These are phyloP conservation scores for Dendrothele bispora DNA, from an alignment of 768 basidiomycete species.

Conservation along the genomic window DNA sequence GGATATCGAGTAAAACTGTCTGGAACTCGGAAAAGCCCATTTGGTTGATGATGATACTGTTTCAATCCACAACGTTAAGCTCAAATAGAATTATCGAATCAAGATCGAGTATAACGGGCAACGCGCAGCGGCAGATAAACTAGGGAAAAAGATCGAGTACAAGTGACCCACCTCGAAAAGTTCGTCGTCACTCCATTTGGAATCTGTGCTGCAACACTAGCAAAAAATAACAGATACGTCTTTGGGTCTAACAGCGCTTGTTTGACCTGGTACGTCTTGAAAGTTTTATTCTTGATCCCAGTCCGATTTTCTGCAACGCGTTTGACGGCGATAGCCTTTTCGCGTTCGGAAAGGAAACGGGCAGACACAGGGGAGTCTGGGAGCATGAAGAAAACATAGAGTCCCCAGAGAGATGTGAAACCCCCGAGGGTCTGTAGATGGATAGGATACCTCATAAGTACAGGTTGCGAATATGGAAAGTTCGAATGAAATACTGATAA, in stretches of 20 bases:
- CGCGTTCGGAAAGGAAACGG: slow-evolving; percentile 25
- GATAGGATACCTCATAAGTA: too few relatives aligned
- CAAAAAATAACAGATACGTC: slow-evolving; percentile 32
- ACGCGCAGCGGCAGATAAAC: too few relatives aligned
- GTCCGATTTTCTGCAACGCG: slow-evolving; percentile 32
- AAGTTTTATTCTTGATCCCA: slow-evolving; percentile 33
- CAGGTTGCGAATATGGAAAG: neutral
- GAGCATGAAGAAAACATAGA: slow-evolving; percentile 29
- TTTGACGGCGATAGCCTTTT: slow-evolving; percentile 33
- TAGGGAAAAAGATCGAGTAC: too few relatives aligned
- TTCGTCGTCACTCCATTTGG: too few relatives aligned
- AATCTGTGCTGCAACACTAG: slow-evolving; percentile 31
- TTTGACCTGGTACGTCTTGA: slow-evolving; percentile 33
- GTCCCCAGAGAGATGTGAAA: slow-evolving; percentile 24
- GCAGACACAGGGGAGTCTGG: slow-evolving; percentile 34
- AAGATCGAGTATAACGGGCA: too few relatives aligned
- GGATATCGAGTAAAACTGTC: too few relatives aligned
- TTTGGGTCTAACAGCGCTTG: slow-evolving; percentile 31
- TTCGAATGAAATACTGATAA: slow-evolving; percentile 3
- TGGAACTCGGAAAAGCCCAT: too few relatives aligned
- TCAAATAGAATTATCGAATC: too few relatives aligned
- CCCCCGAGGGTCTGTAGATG: slow-evolving; percentile 16
- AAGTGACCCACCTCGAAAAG: too few relatives aligned
- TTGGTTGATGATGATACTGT: too few relatives aligned
- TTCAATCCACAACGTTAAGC: too few relatives aligned